Base-by-base conservation (phyloP, 2,329 filamentous ascomycete genomes). In the Lecanoromycetidae sp. region DNA sequence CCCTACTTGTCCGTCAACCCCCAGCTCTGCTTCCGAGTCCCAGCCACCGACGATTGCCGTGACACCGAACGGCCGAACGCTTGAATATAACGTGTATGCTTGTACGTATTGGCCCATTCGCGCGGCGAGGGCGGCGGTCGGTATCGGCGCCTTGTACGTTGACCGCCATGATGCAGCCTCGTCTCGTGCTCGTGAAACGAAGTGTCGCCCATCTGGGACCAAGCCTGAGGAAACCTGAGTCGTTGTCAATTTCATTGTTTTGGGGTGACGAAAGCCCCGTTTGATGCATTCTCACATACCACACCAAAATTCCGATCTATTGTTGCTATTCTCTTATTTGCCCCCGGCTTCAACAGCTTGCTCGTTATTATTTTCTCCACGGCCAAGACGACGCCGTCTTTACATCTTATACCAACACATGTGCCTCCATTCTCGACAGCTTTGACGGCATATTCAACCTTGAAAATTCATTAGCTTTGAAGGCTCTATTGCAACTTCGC, bases 351-450 rank as follows among this genome's bases (percentile, higher is more conserved):
- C 61, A 95, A 76, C 57, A 98, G 79, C 74, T 95, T 96, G 67
- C 88, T 95, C 55, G 82, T 79, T 66, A 96, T 79, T 62, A 96
- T 82, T 76, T 98, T 98, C 74, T 98, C 91, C 52, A 94, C 82
- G 34, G 91, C 91, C 56, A 98, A 77, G 54, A 98, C 87, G 44
- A 98, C 85, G 55, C 91, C 91, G 66, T 96, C 87, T 71, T 94
- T 94, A 77, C 87, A 94, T 65, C 87, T 79, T 68, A 98, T 94
- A 58, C 91, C 91, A 66, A 98, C 80, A 45, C 88, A 87, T 46
- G 91, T 98, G 62, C 91, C 90, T 57, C 90, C 91, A 61, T 93
- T 96, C 72, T 98, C 91, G 54, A 98, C 91, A 48, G 91, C 91
- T 75, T 98, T 98, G 59, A 93, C 84, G 57, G 91, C 91, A 67